Base-by-base conservation (phyloP, 2,329 filamentous ascomycete species). In the Mariannaea elegans region DNA sequence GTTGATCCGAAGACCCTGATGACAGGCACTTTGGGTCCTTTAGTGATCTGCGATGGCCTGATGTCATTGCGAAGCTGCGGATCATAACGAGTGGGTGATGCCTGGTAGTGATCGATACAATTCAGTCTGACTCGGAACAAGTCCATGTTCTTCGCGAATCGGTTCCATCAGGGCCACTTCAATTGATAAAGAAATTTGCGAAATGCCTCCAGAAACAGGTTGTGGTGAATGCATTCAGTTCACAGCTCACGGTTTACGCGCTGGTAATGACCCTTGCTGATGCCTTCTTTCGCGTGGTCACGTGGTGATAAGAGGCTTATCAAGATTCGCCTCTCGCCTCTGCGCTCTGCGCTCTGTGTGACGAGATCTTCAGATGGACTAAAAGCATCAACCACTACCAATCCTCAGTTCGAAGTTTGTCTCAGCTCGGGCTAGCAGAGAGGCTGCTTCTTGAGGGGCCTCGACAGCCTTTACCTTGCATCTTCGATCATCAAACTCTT, bases 21-120 rank as follows among this genome's bases (percentile, higher is more conserved):
- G 10, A 98, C 87, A 0, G 95, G 94, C 0, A 98, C 88, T 65
- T 88, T 90, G 9, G 91, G 89, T 31, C 87, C 85, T 60, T 87
- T 88, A 63, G 82, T 80, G 60, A 84, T 78, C 69, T 88, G 84
- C 18, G 83, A 86, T 46, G 80, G 81, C 23, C 80, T 84, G 65
- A 87, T 79, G 73, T 87, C 85, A 67, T 87, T 87, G 62, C 90
- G 87, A 65, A 97, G 83, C 63, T 87, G 84, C 64, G 94, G 93
- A 77, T 98, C 94, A 75, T 95, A 90, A 66, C 84, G 84, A 49
- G 93, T 91, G 16, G 93, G 91, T 10, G 82, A 82, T 38, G 89
- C 87, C 78, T 97, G 93, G 76, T 98, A 99, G 76, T 95, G 90
- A 78, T 99, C 95, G 79, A 99, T 90, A 80, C 93, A 97, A 76